phyloP scores from a whole-genome alignment of 495 filamentous ascomycete species.

The Hamigera avellanea region DNA sequence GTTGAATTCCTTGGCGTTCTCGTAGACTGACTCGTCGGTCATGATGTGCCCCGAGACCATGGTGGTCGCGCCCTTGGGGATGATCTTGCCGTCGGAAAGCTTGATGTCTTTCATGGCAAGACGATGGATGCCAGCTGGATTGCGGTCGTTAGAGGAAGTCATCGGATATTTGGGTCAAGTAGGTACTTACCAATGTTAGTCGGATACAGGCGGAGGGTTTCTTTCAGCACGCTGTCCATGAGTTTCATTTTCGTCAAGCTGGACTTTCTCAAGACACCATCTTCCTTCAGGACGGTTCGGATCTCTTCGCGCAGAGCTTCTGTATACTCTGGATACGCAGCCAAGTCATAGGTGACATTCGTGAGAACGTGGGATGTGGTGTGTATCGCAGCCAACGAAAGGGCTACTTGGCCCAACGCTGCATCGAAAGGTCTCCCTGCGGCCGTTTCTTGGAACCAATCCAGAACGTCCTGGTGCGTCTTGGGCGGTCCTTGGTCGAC shows the following conservation, averaged over 20 bases:
- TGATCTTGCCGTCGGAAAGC: slow-evolving; percentile 22
- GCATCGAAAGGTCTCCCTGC: slow-evolving; percentile 10
- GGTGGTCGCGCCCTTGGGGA: slow-evolving; percentile 25
- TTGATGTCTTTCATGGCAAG: slow-evolving; percentile 16
- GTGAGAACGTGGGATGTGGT: slow-evolving; percentile 20
- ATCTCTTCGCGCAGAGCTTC: slow-evolving; percentile 28
- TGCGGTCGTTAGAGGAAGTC: too few relatives aligned
- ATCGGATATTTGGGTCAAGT: too few relatives aligned
- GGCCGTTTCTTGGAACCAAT: slow-evolving; percentile 24
- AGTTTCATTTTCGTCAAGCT: slow-evolving; percentile 37
- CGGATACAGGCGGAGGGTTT: slow-evolving; percentile 23
- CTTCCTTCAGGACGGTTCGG: slow-evolving; percentile 16
- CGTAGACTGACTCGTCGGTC: slow-evolving; percentile 31
- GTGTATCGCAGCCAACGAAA: slow-evolving; percentile 35
- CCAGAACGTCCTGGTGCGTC: slow-evolving; percentile 18
- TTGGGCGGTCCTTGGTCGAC: slow-evolving; percentile 7
- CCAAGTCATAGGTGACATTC: slow-evolving; percentile 31
- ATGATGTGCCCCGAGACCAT: slow-evolving; percentile 21
- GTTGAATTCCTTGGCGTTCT: slow-evolving; percentile 31
- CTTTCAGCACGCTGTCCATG: slow-evolving; percentile 34
- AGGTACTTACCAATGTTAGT: slow-evolving; percentile 23
- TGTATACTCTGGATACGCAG: slow-evolving; percentile 23
- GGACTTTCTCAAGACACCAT: slow-evolving; percentile 33
- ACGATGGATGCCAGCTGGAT: slow-evolving; percentile 31
- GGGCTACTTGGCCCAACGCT: slow-evolving; percentile 16